A percentile compares a stretch with the other conserved stretches of the same genome.
These are phyloP conservation scores for Daldinia eschscholtzii DNA, from an alignment of 2,329 filamentous ascomycete genomes.

Conservation along the genomic window DNA sequence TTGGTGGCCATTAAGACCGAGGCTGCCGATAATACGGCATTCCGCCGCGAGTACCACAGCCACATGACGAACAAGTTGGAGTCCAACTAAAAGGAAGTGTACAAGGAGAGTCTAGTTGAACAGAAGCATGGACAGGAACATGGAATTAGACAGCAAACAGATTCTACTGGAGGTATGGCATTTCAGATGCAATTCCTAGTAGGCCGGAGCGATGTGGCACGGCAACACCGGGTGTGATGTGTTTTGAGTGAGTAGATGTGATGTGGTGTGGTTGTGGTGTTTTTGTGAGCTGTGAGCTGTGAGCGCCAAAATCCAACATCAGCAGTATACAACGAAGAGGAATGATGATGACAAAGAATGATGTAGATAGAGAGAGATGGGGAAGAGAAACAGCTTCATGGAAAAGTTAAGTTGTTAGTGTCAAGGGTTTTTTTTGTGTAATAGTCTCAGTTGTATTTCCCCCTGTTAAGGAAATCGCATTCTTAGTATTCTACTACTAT, in stretches of 20 bases:
- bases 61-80: slow-evolving; percentile 42
- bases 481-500: slow-evolving; percentile 24
- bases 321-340: slow-evolving; percentile 6
- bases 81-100: slow-evolving; percentile 27
- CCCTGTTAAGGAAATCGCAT: slow-evolving; percentile 34
- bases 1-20: slow-evolving; percentile 37
- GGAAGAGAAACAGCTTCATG: background rate
- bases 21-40: slow-evolving; percentile 37
- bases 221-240: slow-evolving; percentile 18
- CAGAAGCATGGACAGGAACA: slow-evolving; percentile 37
- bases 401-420: background rate
- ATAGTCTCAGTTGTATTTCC: background rate
- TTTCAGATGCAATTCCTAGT: slow-evolving; percentile 25
- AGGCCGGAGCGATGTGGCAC: slow-evolving; percentile 17
- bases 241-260: slow-evolving; percentile 21
- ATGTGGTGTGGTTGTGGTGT: background rate
- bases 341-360: slow-evolving; percentile 33
- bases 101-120: slow-evolving; percentile 19
- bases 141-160: slow-evolving; percentile 23
- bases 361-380: slow-evolving; percentile 15
- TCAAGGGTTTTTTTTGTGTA: background rate
- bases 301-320: slow-evolving; percentile 5
- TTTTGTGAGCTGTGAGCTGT: background rate
- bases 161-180: slow-evolving; percentile 29
- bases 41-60: slow-evolving; percentile 42